Conservation (phyloP, 2,329 filamentous ascomycete genomes). For the Aspergillus texensis region DNA sequence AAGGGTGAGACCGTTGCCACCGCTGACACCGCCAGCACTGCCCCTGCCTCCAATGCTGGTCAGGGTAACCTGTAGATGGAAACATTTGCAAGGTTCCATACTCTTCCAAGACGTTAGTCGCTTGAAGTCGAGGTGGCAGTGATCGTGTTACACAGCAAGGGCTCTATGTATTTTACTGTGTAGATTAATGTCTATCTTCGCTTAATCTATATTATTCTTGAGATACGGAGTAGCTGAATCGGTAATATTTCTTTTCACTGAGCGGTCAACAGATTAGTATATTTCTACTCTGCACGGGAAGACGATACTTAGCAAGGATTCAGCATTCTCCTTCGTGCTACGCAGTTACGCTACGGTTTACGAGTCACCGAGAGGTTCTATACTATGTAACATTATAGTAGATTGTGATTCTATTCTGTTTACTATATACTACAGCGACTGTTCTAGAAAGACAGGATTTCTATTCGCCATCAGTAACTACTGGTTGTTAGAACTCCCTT, state of each 20-base stretch:
- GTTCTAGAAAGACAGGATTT: neutral
- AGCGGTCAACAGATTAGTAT: too few relatives aligned
- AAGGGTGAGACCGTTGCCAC: constrained; percentile 56
- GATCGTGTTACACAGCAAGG: neutral
- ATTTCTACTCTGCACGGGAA: too few relatives aligned
- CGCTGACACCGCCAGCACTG: constrained; percentile 39
- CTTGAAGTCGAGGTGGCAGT: neutral
- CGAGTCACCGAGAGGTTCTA: too few relatives aligned
- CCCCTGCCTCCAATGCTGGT: constrained; percentile 46
- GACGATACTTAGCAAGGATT: too few relatives aligned
- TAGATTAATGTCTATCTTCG: neutral
- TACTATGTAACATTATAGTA: neutral
- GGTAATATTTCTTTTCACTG: too few relatives aligned
- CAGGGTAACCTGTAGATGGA: constrained; percentile 47
- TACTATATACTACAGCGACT: too few relatives aligned
- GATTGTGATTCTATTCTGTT: neutral
- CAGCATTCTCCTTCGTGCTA: too few relatives aligned
- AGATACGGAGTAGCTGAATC: neutral
- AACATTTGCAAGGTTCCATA: neutral
- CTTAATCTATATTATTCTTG: neutral
- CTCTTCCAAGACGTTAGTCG: neutral
- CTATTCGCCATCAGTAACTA: neutral
- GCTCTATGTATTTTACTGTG: neutral
- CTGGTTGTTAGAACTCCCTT: neutral
- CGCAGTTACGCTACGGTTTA: too few relatives aligned